Conservation (phyloP, 2,329 filamentous ascomycete genomes). For the Penicillium corylophilum region DNA sequence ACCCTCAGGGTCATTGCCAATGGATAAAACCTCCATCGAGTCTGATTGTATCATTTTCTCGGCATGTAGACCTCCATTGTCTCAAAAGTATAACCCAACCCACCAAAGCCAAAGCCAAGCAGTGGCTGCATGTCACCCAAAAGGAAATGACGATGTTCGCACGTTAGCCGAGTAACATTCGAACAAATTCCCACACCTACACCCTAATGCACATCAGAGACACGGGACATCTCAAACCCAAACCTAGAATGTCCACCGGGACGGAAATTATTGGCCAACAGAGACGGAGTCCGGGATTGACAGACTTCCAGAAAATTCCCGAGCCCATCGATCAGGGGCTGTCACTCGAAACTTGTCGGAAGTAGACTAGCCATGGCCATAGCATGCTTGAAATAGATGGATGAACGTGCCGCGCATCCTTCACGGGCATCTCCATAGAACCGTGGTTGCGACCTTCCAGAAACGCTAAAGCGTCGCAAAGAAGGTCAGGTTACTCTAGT, state of each 20-base stretch:
- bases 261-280: background rate
- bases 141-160: background rate
- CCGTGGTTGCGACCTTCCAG: slow-evolving; percentile 12
- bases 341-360: background rate
- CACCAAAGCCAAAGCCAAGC: background rate
- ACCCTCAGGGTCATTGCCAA: background rate
- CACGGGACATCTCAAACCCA: background rate
- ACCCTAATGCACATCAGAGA: background rate
- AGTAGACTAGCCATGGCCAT: slow-evolving; percentile 4
- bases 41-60: background rate
- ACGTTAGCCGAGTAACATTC: background rate
- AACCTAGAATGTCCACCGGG: background rate
- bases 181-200: background rate
- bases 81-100: background rate
- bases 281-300: background rate
- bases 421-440: slow-evolving; percentile 3
- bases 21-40: background rate
- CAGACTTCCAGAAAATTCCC: slow-evolving; percentile 7
- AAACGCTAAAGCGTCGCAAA: slow-evolving; percentile 13
- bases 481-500: slow-evolving; percentile 1
- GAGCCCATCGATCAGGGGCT: slow-evolving; percentile 1
- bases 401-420: slow-evolving; percentile 1
- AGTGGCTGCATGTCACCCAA: background rate
- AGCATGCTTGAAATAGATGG: slow-evolving; percentile 3
- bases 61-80: background rate